These are phyloP conservation scores for Candida yuanshanica DNA, from an alignment of 805 yeast species.

Conservation along the genomic window DNA sequence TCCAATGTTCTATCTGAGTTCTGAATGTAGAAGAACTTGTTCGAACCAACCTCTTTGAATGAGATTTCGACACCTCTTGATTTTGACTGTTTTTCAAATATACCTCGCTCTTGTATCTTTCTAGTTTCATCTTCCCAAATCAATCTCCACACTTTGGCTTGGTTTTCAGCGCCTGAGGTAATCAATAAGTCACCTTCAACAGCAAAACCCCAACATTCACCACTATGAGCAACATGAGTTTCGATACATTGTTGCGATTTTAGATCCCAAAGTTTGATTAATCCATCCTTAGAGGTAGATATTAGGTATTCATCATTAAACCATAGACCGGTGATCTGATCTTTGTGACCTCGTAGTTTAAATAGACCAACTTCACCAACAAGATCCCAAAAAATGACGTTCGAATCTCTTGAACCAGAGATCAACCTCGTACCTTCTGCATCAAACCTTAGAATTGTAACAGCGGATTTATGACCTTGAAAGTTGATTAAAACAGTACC, in stretches of 20 bases:
- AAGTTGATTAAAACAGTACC: slow-evolving; percentile 73
- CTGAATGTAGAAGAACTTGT: slow-evolving; percentile 55
- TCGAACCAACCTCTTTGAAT: slow-evolving; percentile 39
- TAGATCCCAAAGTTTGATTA: slow-evolving; percentile 90
- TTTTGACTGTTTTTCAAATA: slow-evolving; percentile 69
- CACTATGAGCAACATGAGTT: slow-evolving; percentile 88
- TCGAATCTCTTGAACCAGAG: slow-evolving; percentile 84
- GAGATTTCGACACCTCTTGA: slow-evolving; percentile 58
- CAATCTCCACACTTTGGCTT: slow-evolving; percentile 75
- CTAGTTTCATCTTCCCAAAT: slow-evolving; percentile 36
- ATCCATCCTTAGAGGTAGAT: slow-evolving; percentile 82
- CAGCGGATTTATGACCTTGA: slow-evolving; percentile 84
- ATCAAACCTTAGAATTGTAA: slow-evolving; percentile 70
- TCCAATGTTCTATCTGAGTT: slow-evolving; percentile 81
- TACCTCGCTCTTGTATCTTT: slow-evolving; percentile 54
- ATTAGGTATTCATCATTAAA: slow-evolving; percentile 58
- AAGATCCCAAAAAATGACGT: slow-evolving; percentile 89
- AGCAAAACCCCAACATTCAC: slow-evolving; percentile 88
- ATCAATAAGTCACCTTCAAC: slow-evolving; percentile 39
- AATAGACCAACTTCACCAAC: slow-evolving; percentile 87
- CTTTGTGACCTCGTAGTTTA: slow-evolving; percentile 84
- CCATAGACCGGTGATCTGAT: slow-evolving; percentile 73
- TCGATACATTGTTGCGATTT: slow-evolving; percentile 86
- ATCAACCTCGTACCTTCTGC: slow-evolving; percentile 74
- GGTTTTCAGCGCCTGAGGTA: slow-evolving; percentile 78